Percentiles rank a stretch among this genome's conserved stretches.
These are phyloP conservation scores for Rhizopus microsporus DNA, from an alignment of 371 early-diverging fungal species.

Conservation along the genomic window DNA sequence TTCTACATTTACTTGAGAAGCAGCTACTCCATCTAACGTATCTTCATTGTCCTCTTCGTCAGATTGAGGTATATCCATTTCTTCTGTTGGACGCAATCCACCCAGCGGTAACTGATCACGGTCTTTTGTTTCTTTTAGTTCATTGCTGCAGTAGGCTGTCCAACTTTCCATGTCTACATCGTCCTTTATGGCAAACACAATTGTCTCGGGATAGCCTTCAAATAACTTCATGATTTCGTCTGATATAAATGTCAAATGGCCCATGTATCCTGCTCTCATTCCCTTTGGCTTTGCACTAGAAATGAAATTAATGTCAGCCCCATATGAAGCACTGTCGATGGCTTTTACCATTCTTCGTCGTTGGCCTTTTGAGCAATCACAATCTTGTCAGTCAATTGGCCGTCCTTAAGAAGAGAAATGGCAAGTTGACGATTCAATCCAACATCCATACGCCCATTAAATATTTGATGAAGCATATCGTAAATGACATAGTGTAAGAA, in stretches of 20 bases:
- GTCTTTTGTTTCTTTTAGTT: slow-evolving; percentile 81
- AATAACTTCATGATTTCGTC: slow-evolving; percentile 88
- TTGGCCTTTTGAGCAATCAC: slow-evolving; percentile 64
- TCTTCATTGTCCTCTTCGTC: slow-evolving; percentile 38
- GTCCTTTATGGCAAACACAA: slow-evolving; percentile 57
- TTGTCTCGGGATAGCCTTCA: slow-evolving; percentile 63
- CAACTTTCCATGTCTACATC: slow-evolving; percentile 77
- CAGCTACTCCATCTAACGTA: slow-evolving; percentile 23
- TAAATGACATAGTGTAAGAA: slow-evolving; percentile 94
- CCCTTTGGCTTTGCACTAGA: slow-evolving; percentile 74
- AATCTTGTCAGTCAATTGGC: slow-evolving; percentile 75
- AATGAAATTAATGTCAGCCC: not conserved
- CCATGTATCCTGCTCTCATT: slow-evolving; percentile 93
- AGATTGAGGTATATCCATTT: slow-evolving; percentile 26
- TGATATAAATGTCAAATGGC: slow-evolving; percentile 93
- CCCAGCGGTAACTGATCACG: slow-evolving; percentile 86
- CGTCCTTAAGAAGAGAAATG: slow-evolving; percentile 80
- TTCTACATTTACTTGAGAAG: slow-evolving; percentile 20
- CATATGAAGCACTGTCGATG: not conserved
- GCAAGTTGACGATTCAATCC: slow-evolving; percentile 68
- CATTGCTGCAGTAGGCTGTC: slow-evolving; percentile 81
- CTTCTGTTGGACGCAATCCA: slow-evolving; percentile 73
- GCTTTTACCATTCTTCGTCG: slow-evolving; percentile 35
- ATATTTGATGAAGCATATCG: slow-evolving; percentile 93
- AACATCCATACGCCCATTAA: slow-evolving; percentile 74